Conservation (phyloP, 73 alveolate species). For the Paramecium bursaria region DNA sequence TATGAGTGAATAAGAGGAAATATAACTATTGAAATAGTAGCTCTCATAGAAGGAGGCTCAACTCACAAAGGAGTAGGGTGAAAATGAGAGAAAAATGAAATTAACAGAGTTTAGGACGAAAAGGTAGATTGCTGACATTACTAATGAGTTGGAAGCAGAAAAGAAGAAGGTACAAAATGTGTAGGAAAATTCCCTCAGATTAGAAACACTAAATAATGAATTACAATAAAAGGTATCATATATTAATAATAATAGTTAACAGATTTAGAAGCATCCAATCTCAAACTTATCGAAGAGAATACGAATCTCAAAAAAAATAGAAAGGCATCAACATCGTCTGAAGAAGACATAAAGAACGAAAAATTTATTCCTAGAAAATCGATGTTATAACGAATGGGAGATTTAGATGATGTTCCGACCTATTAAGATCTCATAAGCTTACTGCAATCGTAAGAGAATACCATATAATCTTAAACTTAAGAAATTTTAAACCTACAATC, state of each 20-base stretch:
- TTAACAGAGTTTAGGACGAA: background rate
- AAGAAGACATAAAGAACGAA: background rate
- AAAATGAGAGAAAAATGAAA: background rate
- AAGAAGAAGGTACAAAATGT: background rate
- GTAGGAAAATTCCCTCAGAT: background rate
- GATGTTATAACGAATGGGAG: background rate
- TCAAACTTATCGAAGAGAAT: conserved; percentile 13
- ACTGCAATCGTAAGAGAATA: background rate
- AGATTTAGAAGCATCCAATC: background rate
- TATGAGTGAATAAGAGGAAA: no score
- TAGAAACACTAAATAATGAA: background rate
- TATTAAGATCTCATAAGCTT: conserved; percentile 13
- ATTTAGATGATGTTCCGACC: background rate
- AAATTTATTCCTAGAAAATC: background rate
- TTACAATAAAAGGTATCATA: background rate
- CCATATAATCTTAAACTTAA: background rate
- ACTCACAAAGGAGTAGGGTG: no score
- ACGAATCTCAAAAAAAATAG: background rate
- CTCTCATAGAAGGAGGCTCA: conserved; percentile 7
- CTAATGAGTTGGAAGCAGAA: background rate
- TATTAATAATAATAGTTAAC: background rate
- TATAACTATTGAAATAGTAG: background rate
- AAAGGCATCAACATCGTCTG: background rate
- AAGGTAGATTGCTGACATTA: background rate
- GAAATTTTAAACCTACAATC: background rate